These are phyloP conservation scores for Malassezia dermatis DNA, from an alignment of 1,284 basidiomycete genomes.

Conservation along the genomic window DNA sequence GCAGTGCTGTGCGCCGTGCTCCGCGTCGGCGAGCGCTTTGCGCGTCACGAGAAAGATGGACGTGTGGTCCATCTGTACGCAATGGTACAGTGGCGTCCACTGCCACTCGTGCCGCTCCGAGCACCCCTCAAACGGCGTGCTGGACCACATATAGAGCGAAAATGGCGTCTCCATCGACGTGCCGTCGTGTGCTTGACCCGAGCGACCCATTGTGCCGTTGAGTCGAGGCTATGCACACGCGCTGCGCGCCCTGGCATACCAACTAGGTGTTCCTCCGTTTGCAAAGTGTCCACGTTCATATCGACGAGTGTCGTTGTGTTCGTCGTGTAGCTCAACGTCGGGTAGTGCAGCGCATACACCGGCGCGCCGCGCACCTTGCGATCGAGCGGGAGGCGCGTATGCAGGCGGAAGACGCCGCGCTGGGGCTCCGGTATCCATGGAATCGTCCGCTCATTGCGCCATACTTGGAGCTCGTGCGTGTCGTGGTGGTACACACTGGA, in stretches of 20 bases:
- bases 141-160: conserved; percentile 6
- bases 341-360: not conserved
- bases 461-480: not conserved
- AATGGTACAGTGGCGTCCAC: not conserved
- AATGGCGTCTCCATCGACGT: not conserved
- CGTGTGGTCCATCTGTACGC: not conserved
- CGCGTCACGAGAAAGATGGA: not conserved
- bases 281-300: not conserved
- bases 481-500: not conserved
- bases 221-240: not conserved
- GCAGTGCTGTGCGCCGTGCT: not conserved
- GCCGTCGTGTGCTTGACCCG: not conserved
- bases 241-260: not conserved
- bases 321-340: not conserved
- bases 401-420: not conserved
- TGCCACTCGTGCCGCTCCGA: not conserved
- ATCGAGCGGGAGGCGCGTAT: not conserved
- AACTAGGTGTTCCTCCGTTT: not conserved
- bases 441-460: not conserved
- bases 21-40: not conserved
- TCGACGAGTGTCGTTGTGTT: not conserved
- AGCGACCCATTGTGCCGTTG: not conserved
- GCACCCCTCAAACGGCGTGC: not conserved
- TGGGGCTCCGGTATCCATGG: not conserved
- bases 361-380: not conserved